A percentile compares a stretch with the other conserved stretches of the same genome.
phyloP scores from a whole-genome alignment of 306 rosid species.

The Cucumis cinereus region DNA sequence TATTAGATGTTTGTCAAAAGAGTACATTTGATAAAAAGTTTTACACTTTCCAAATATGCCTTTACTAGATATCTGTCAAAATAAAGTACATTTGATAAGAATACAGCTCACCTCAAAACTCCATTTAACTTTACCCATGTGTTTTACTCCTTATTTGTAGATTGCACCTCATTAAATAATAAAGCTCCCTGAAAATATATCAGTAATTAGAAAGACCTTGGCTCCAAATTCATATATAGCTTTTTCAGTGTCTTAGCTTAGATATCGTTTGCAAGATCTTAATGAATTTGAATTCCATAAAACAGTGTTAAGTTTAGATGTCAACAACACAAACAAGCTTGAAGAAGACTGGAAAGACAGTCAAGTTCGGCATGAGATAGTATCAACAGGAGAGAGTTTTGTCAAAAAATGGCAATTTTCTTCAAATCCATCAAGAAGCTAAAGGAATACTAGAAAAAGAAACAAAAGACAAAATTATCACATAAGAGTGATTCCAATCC shows the following conservation, averaged over 20 bases:
- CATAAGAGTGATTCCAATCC: background rate
- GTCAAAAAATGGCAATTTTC: background rate
- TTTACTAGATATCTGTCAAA: background rate
- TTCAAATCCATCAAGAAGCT: background rate
- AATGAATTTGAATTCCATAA: background rate
- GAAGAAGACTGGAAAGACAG: background rate
- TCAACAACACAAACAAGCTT: background rate
- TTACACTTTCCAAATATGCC: too few relatives aligned
- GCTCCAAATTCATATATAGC: background rate
- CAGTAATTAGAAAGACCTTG: background rate
- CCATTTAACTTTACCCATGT: background rate
- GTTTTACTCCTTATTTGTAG: background rate
- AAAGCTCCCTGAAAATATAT: background rate
- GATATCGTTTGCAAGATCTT: background rate
- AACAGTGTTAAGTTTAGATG: background rate
- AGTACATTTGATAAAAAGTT: background rate
- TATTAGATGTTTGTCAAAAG: background rate
- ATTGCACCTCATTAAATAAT: background rate
- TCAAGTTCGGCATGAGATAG: background rate
- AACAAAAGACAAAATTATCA: background rate
- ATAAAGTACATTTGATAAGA: background rate
- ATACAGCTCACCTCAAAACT: background rate
- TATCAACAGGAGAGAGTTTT: background rate
- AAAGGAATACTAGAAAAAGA: background rate
- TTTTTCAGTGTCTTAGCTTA: background rate